Percentiles rank a stretch among this genome's conserved stretches.
Conservation (phyloP, 352 stramenopile species). For the Pythium biforme region DNA sequence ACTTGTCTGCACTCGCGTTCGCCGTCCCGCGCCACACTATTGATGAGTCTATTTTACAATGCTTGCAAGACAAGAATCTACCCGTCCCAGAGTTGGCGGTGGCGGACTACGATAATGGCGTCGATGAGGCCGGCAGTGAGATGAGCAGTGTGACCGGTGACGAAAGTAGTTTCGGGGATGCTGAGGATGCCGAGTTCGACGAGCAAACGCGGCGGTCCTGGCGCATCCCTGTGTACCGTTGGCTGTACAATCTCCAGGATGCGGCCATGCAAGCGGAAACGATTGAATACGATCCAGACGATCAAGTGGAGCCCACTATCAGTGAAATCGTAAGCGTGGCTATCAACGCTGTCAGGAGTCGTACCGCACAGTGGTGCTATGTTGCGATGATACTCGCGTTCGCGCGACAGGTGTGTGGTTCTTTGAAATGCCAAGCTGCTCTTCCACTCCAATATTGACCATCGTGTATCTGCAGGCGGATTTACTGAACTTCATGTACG, state of each 20-base stretch:
- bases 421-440: neutral
- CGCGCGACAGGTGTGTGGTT: constrained; percentile 55
- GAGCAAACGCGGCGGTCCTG: constrained; percentile 34
- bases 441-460: neutral
- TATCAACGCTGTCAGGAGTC: constrained; percentile 67
- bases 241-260: constrained; percentile 72
- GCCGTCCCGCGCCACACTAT: constrained; percentile 59
- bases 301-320: constrained; percentile 66
- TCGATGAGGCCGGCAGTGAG: constrained; percentile 74
- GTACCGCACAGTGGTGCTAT: constrained; percentile 61
- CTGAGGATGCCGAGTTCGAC: constrained; percentile 81
- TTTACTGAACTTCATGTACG: constrained; percentile 77
- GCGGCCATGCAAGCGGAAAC: constrained; percentile 69
- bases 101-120: constrained; percentile 30
- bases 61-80: constrained; percentile 58
- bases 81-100: constrained; percentile 50
- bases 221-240: constrained; percentile 63
- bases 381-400: constrained; percentile 68
- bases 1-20: constrained; percentile 68
- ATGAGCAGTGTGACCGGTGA: constrained; percentile 84
- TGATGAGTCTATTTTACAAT: constrained; percentile 62
- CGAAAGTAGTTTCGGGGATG: constrained; percentile 76
- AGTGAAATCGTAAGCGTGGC: constrained; percentile 55
- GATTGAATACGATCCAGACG: constrained; percentile 70
- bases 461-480: constrained; percentile 46